Percentiles rank a stretch among this genome's conserved stretches.
phyloP scores from a whole-genome alignment of 192 early-diverging fungal species.

The Backusella luteola region DNA sequence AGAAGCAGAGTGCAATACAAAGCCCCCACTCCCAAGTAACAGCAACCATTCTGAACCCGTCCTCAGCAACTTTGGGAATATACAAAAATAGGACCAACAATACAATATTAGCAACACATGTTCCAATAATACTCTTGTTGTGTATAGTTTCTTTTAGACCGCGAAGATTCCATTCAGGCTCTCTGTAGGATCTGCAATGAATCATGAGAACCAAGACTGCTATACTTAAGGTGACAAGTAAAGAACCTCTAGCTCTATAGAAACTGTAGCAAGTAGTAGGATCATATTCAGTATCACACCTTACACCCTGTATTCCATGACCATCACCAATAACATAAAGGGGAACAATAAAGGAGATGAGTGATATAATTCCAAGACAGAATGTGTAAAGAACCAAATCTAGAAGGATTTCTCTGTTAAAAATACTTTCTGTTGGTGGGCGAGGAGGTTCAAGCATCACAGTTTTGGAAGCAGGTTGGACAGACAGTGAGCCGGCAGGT shows the following conservation, averaged over 20 bases:
- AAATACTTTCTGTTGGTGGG: conserved; percentile 61
- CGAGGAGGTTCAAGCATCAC: conserved; percentile 77
- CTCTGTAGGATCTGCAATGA: conserved; percentile 69
- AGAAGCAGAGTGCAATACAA: conserved; percentile 33
- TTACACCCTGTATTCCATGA: conserved; percentile 45
- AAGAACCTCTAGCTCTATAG: conserved; percentile 62
- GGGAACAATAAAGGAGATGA: conserved; percentile 61
- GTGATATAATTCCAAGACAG: conserved; percentile 51
- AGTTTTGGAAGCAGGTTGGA: conserved; percentile 61
- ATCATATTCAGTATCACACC: conserved; percentile 48
- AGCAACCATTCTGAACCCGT: conserved; percentile 54
- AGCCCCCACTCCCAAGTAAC: conserved; percentile 77
- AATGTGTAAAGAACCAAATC: conserved; percentile 69
- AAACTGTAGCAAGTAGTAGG: conserved; percentile 49
- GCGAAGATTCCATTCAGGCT: conserved; percentile 53
- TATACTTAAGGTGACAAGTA: conserved; percentile 43
- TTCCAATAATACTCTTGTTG: conserved; percentile 46
- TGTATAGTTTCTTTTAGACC: conserved; percentile 38
- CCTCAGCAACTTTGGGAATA: conserved; percentile 55
- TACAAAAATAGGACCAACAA: conserved; percentile 59
- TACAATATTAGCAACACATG: conserved; percentile 44
- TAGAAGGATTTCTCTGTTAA: conserved; percentile 62
- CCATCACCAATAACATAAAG: conserved; percentile 56
- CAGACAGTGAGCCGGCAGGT: conserved; percentile 68
- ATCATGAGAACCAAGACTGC: conserved; percentile 61